Conservation (phyloP, 768 basidiomycete species). For the Tylopilus subfusipes region DNA sequence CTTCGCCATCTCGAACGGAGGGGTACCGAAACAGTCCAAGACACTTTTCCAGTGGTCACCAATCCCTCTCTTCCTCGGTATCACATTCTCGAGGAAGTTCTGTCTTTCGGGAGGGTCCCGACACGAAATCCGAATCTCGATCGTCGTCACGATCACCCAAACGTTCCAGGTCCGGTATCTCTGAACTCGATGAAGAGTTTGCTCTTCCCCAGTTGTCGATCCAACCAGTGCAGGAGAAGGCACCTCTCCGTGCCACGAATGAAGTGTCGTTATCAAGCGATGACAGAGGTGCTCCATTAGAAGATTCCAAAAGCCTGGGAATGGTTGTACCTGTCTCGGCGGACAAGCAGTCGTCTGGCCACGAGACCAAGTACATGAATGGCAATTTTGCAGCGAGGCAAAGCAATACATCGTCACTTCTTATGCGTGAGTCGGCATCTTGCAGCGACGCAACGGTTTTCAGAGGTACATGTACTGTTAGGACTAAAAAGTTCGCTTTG, state of each 20-base stretch:
- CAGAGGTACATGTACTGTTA: conserved; percentile 16
- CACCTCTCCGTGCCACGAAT: conserved; percentile 20
- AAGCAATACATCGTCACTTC: conserved; percentile 10
- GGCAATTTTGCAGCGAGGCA: conserved; percentile 13
- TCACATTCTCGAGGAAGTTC: conserved; percentile 29
- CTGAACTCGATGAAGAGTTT: conserved; percentile 21
- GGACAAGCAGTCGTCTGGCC: conserved; percentile 18
- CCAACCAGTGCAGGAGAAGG: conserved; percentile 36
- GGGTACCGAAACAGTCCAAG: conserved; percentile 1
- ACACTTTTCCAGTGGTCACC: conserved; percentile 10
- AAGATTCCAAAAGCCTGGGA: conserved; percentile 22
- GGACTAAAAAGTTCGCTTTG: neutral
- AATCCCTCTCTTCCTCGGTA: conserved; percentile 15
- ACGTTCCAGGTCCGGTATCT: conserved; percentile 25
- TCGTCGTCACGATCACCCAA: conserved; percentile 55
- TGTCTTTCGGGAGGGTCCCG: conserved; percentile 28
- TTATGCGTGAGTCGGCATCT: conserved; percentile 7
- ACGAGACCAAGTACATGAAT: conserved; percentile 23
- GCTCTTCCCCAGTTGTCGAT: conserved; percentile 16
- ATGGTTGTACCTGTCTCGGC: conserved; percentile 8
- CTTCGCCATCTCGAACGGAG: conserved; percentile 23
- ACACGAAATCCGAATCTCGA: conserved; percentile 39
- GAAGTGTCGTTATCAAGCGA: conserved; percentile 7
- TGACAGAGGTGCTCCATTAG: conserved; percentile 13
- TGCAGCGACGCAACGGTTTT: conserved; percentile 3